Conservation (phyloP, 257 asterid species). For the Avicennia marina region DNA sequence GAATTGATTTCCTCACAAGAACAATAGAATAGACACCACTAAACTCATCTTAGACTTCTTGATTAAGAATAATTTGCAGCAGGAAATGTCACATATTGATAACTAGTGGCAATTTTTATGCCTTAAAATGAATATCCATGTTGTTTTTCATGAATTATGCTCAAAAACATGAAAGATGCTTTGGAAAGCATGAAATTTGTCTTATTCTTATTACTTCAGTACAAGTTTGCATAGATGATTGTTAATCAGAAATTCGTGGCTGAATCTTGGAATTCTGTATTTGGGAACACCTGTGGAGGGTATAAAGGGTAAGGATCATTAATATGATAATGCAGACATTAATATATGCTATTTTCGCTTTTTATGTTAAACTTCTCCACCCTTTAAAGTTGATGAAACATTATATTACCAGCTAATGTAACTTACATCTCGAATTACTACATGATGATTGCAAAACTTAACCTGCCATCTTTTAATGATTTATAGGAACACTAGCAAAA, state of each 20-base stretch:
- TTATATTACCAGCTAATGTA: neutral
- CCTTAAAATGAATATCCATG: too few species aligned
- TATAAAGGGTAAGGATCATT: constrained; percentile 1
- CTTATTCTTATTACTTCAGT: constrained; percentile 4
- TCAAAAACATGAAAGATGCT: neutral
- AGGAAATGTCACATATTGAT: neutral
- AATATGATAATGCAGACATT: constrained; percentile 5
- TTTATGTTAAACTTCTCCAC: neutral
- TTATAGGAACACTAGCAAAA: constrained; percentile 85
- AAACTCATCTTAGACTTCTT: constrained; percentile 1
- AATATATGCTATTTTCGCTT: neutral
- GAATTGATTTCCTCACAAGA: constrained; percentile 5
- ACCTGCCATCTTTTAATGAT: constrained; percentile 18
- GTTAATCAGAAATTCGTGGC: neutral
- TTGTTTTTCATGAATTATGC: too few species aligned
- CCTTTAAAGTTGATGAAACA: neutral
- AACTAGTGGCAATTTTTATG: too few species aligned
- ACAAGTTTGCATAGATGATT: neutral
- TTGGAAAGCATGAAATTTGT: neutral
- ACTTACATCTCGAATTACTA: constrained; percentile 9
- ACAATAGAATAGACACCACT: neutral
- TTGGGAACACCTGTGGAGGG: constrained; percentile 5
- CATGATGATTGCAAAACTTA: neutral
- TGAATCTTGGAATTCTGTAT: neutral
- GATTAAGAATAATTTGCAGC: constrained; percentile 6